Evolutionary conservation across 768 basidiomycete species (phyloP).

Genomic region (Fomitopsis serialis): DNA sequence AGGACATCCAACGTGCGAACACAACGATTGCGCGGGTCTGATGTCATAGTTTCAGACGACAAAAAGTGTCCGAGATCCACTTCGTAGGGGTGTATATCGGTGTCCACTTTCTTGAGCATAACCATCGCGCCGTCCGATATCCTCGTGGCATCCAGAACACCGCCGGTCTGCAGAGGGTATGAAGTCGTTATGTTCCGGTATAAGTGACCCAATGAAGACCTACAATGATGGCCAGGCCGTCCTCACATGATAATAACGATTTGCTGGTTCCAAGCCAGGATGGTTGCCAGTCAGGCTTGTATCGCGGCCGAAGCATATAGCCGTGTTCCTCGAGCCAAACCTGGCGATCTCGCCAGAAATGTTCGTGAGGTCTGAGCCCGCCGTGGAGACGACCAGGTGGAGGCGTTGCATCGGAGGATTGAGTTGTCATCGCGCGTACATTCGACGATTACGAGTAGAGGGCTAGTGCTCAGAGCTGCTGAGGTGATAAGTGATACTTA

Average conservation of each 20-base stretch:
- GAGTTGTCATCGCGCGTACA: too few relatives aligned
- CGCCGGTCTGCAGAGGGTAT: too few relatives aligned
- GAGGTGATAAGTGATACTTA: too few relatives aligned
- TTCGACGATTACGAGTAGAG: too few relatives aligned
- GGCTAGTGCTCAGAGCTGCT: too few relatives aligned
- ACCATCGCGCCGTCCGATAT: constrained; percentile 14
- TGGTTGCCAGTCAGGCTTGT: constrained; percentile 5
- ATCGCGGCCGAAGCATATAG: constrained; percentile 14
- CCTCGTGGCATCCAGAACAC: constrained; percentile 14
- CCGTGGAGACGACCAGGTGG: too few relatives aligned
- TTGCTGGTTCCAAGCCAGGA: constrained; percentile 6
- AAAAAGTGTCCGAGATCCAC: constrained; percentile 20
- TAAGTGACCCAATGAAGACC: constrained; percentile 5
- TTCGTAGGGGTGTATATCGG: constrained; percentile 16
- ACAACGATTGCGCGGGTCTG: constrained; percentile 23
- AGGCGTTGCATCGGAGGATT: too few relatives aligned
- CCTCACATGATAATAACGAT: not conserved
- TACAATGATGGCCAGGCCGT: constrained; percentile 14
- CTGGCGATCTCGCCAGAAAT: constrained; percentile 7
- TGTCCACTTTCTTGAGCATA: constrained; percentile 10
- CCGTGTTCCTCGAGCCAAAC: constrained; percentile 8
- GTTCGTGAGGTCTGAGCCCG: too few relatives aligned
- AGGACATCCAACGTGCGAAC: constrained; percentile 19
- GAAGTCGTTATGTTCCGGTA: constrained; percentile 17
- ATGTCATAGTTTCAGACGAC: constrained; percentile 12